These are phyloP conservation scores for Penicillium samsonianum DNA, from an alignment of 495 filamentous ascomycete species.

Conservation along the genomic window DNA sequence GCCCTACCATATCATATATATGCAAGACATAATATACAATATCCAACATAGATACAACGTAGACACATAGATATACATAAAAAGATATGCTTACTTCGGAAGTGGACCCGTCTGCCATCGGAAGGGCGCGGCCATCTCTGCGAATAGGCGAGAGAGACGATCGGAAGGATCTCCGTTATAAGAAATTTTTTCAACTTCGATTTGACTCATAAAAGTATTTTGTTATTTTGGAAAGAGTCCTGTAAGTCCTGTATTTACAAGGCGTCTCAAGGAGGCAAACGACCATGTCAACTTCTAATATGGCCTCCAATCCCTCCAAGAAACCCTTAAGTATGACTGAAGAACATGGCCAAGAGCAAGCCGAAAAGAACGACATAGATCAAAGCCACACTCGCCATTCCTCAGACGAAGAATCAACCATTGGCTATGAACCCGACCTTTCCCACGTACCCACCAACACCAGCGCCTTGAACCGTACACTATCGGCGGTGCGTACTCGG, in stretches of 20 bases:
- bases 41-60: background rate
- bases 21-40: background rate
- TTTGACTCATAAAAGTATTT: background rate
- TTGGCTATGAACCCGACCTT: conserved; percentile 19
- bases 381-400: background rate
- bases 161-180: background rate
- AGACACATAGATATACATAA: background rate
- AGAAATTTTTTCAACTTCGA: background rate
- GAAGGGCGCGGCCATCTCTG: conserved; percentile 27
- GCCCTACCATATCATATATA: background rate
- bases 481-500: conserved; percentile 47
- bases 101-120: conserved; percentile 15
- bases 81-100: background rate
- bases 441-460: conserved; percentile 29
- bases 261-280: background rate
- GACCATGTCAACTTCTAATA: background rate
- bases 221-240: background rate
- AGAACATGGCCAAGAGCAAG: background rate
- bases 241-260: too few species aligned
- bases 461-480: conserved; percentile 33
- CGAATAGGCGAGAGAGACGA: conserved; percentile 19
- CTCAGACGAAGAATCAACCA: conserved; percentile 30
- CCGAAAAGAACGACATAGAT: conserved; percentile 8
- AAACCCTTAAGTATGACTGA: background rate
- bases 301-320: background rate